Percentiles rank a stretch among this genome's conserved stretches.
These are phyloP conservation scores for Canariomyces notabilis DNA, from an alignment of 2,329 filamentous ascomycete genomes.

Conservation along the genomic window DNA sequence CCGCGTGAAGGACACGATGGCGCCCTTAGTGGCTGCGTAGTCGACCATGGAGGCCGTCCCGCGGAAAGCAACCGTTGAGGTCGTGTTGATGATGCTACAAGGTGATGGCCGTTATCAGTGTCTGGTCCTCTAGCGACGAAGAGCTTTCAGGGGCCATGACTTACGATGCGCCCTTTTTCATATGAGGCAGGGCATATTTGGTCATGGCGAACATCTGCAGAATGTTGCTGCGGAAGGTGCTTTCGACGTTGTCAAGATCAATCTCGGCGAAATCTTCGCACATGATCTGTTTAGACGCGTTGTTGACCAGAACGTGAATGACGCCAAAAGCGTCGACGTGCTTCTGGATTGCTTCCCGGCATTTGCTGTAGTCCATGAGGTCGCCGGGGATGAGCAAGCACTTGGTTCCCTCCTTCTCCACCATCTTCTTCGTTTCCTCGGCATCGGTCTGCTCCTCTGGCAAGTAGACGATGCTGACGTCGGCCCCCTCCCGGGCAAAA, in stretches of 20 bases:
- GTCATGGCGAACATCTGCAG: slow-evolving; percentile 55
- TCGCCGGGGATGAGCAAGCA: slow-evolving; percentile 46
- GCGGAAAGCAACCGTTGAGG: slow-evolving; percentile 50
- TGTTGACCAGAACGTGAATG: slow-evolving; percentile 53
- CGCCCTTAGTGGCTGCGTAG: slow-evolving; percentile 54
- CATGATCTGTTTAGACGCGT: slow-evolving; percentile 53
- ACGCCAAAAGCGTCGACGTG: slow-evolving; percentile 46
- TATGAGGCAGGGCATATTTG: slow-evolving; percentile 51
- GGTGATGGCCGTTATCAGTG: background rate
- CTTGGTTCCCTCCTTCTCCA: slow-evolving; percentile 45
- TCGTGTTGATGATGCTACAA: slow-evolving; percentile 48
- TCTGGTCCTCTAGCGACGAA: too few relatives aligned
- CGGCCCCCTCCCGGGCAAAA: slow-evolving; percentile 54
- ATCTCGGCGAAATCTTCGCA: slow-evolving; percentile 49
- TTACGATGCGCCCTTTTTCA: slow-evolving; percentile 43
- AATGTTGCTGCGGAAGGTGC: slow-evolving; percentile 53
- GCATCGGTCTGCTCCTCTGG: slow-evolving; percentile 53
- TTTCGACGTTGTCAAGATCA: slow-evolving; percentile 49
- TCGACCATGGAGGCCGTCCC: slow-evolving; percentile 48
- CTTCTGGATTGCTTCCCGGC: slow-evolving; percentile 45
- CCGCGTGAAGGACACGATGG: slow-evolving; percentile 52
- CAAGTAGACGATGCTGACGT: slow-evolving; percentile 51
- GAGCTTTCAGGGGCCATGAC: background rate
- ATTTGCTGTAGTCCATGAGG: slow-evolving; percentile 45
- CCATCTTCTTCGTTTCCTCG: slow-evolving; percentile 45